These are phyloP conservation scores for Melaleuca alternifolia DNA, from an alignment of 345 rosid species.

Conservation along the genomic window DNA sequence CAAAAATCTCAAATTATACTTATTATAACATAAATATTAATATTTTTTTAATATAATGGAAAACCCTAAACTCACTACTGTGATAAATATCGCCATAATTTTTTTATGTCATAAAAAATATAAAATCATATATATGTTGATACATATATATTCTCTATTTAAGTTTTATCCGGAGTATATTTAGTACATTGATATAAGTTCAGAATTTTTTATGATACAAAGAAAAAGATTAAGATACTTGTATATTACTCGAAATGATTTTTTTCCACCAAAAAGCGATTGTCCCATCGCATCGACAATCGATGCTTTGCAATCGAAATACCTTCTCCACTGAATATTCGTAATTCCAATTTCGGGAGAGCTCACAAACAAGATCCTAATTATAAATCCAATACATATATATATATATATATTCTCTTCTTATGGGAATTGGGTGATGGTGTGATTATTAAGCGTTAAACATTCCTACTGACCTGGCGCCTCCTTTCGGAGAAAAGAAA, in stretches of 20 bases:
- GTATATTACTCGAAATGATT: background rate
- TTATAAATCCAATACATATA: background rate
- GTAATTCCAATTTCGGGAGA: background rate
- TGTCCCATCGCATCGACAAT: background rate
- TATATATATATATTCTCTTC: background rate
- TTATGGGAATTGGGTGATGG: background rate
- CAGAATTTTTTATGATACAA: too few relatives aligned
- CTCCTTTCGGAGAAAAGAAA: background rate
- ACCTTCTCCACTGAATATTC: background rate
- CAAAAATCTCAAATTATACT: too few relatives aligned
- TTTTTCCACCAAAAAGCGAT: background rate
- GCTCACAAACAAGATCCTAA: background rate
- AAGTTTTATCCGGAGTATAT: background rate
- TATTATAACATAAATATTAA: too few relatives aligned
- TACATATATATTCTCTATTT: too few relatives aligned
- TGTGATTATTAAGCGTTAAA: background rate
- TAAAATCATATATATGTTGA: too few relatives aligned
- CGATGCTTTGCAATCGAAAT: background rate
- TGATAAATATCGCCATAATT: too few relatives aligned
- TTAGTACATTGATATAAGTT: background rate
- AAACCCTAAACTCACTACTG: too few relatives aligned
- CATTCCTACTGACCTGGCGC: background rate
- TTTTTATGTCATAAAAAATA: too few relatives aligned
- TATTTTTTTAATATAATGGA: too few relatives aligned
- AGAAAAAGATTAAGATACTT: background rate